Base-by-base conservation (phyloP, 371 early-diverging fungal genomes). In the Mucor sp. region DNA sequence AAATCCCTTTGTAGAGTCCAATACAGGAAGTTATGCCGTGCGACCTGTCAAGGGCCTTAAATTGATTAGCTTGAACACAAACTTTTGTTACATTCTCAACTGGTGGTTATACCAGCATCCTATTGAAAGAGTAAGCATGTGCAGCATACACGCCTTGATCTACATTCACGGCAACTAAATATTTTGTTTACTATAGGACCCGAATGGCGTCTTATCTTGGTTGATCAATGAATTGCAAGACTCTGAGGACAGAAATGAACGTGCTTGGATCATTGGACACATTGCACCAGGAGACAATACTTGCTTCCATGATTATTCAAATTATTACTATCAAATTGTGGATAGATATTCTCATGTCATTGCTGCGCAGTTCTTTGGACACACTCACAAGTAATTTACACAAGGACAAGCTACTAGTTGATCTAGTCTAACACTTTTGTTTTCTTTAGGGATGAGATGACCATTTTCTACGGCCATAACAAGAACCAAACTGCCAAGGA, bases 201-300 rank as follows among this genome's bases (percentile, higher is more conserved):
- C 88, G 4, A 77, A 82, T 67, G 83, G 82, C 32, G 70, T 84
- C 9, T 67, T 88, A 44, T 59, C 67, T 12, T 88, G 88, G 88
- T 50, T 88, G 17, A 67, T 88, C 2, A 39, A 66, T 6, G 77
- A 86, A 32, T 64, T 88, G 15, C 88, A 88, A 56, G 81, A 79
- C 7, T 75, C 88, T n/a, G 88, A 88, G 64, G 84, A 88, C 61
- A 67, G 63, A 30, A 65, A 71, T 14, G 84, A 85, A 53, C 78
- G 82, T 37, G 88, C 81, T 14, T 88, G 85, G 85, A 86, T 88
- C 50, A 82, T 82, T 67, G 87, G 88, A 17, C 88, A 88, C 71
- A 83, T 82, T 58, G 66, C 82, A 6, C 88, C 88, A 11, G 85
- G 85, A 6, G 80, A 80, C 32, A 68, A 65, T 21, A 80, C 85